phyloP scores from a whole-genome alignment of 441 rosid genomes.

The Daphne laureola region DNA sequence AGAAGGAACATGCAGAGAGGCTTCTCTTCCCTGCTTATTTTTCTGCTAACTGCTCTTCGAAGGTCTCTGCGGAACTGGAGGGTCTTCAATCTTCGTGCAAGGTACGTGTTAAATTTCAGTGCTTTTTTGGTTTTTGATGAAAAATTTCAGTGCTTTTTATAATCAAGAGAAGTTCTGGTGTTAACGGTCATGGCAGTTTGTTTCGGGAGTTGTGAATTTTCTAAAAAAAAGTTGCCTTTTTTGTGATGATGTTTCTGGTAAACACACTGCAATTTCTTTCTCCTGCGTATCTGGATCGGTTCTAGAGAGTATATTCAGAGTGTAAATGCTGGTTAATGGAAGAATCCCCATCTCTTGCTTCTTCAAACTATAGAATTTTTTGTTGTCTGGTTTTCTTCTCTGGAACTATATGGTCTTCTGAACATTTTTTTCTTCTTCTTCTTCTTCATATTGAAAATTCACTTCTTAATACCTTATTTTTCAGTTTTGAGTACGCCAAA shows the following conservation, averaged over 20 bases:
- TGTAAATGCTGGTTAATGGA: slow-evolving; percentile 26
- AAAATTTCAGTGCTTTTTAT: slow-evolving; percentile 8
- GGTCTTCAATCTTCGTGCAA: slow-evolving; percentile 14
- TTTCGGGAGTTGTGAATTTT: slow-evolving; percentile 15
- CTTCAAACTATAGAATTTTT: slow-evolving; percentile 5
- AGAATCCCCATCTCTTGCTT: slow-evolving; percentile 17
- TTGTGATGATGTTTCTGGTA: slow-evolving; percentile 19
- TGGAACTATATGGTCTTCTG: too few relatives aligned
- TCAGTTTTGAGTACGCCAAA: too few relatives aligned
- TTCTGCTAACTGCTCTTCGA: slow-evolving; percentile 16
- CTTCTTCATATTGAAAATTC: too few relatives aligned
- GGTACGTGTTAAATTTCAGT: slow-evolving; percentile 21
- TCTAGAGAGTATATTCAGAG: not conserved
- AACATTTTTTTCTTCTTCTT: too few relatives aligned
- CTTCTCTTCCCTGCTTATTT: slow-evolving; percentile 29
- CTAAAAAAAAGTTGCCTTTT: slow-evolving; percentile 16
- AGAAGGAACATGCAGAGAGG: slow-evolving; percentile 17
- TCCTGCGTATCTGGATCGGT: too few relatives aligned
- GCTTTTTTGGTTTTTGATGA: not conserved
- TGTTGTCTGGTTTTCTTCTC: not conserved
- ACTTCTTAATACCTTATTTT: too few relatives aligned
- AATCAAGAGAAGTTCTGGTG: slow-evolving; percentile 16
- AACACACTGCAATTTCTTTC: too few relatives aligned
- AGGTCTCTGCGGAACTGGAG: slow-evolving; percentile 21
- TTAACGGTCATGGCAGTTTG: slow-evolving; percentile 19